A percentile compares a stretch with the other conserved stretches of the same genome.
These are phyloP conservation scores for Russula dissimulans DNA, from an alignment of 768 basidiomycete genomes.

Conservation along the genomic window DNA sequence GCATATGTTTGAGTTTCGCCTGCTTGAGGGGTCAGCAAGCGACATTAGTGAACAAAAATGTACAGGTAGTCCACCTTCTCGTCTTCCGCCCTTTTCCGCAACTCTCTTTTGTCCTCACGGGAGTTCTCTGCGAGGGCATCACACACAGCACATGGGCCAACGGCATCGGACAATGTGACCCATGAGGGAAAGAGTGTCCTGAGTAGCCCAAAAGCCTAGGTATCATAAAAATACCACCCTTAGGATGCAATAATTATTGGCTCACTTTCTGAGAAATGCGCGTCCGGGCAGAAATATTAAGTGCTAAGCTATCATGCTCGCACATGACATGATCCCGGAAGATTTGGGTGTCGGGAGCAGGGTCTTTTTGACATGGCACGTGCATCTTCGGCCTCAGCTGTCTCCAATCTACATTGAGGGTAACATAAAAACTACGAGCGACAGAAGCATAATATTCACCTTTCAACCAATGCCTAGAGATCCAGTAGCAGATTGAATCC, in stretches of 20 bases:
- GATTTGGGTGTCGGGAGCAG: conserved; percentile 51
- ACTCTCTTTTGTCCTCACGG: conserved; percentile 51
- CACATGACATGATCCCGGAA: conserved; percentile 57
- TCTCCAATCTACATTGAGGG: conserved; percentile 53
- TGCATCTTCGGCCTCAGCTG: conserved; percentile 72
- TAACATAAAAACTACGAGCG: conserved; percentile 1
- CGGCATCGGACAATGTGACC: conserved; percentile 42
- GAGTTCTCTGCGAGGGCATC: conserved; percentile 44
- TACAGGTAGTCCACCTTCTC: conserved; percentile 50
- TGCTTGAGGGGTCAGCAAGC: conserved; percentile 22
- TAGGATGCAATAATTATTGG: neutral
- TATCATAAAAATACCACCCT: neutral
- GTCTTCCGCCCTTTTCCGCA: conserved; percentile 60
- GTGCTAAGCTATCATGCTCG: conserved; percentile 56
- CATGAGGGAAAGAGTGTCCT: conserved; percentile 54
- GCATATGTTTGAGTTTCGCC: conserved; percentile 57
- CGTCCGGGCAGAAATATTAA: conserved; percentile 45
- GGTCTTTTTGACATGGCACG: conserved; percentile 44
- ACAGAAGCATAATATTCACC: conserved; percentile 32
- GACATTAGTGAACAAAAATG: neutral
- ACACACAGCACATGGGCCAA: conserved; percentile 56
- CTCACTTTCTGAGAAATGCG: conserved; percentile 55
- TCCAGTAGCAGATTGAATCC: conserved; percentile 48
- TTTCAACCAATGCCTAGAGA: conserved; percentile 74
- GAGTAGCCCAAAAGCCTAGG: conserved; percentile 50